phyloP scores from a whole-genome alignment of 106 monocot genomes.

The Triglochin maritima region DNA sequence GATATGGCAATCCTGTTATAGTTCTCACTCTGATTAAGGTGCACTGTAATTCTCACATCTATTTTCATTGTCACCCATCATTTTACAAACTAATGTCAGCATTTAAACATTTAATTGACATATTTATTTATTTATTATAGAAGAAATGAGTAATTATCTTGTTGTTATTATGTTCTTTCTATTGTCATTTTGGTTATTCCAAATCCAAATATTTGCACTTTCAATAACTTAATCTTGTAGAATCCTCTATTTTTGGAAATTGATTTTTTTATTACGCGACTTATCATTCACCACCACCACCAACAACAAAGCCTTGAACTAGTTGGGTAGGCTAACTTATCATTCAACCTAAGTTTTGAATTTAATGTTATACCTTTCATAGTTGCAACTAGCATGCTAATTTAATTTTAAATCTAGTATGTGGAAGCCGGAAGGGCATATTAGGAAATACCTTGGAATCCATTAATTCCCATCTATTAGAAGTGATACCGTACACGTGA shows the following conservation, averaged over 20 bases:
- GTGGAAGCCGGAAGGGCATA: no score
- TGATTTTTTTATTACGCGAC: background rate
- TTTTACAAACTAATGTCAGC: no score
- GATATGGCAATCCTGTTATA: slow-evolving; percentile 96
- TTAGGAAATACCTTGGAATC: background rate
- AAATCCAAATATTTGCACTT: background rate
- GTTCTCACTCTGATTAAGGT: slow-evolving; percentile 98
- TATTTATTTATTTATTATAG: background rate
- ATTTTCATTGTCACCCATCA: no score
- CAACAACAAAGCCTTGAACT: background rate
- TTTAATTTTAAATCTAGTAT: no score
- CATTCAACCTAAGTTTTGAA: no score
- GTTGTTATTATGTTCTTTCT: background rate
- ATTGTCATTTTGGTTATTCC: background rate
- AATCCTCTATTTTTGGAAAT: background rate
- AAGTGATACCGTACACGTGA: background rate
- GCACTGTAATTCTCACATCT: background rate
- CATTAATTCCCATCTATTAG: background rate
- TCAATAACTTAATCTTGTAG: background rate
- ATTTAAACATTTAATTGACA: no score
- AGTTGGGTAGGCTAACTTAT: background rate
- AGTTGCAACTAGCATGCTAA: no score
- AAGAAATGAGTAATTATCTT: background rate
- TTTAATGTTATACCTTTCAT: no score
- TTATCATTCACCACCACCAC: background rate